Evolutionary conservation across 1,139 yeast species (phyloP), one percentile per base, ranked within the genome.

Genomic region (Geotrichum klebahnii): DNA sequence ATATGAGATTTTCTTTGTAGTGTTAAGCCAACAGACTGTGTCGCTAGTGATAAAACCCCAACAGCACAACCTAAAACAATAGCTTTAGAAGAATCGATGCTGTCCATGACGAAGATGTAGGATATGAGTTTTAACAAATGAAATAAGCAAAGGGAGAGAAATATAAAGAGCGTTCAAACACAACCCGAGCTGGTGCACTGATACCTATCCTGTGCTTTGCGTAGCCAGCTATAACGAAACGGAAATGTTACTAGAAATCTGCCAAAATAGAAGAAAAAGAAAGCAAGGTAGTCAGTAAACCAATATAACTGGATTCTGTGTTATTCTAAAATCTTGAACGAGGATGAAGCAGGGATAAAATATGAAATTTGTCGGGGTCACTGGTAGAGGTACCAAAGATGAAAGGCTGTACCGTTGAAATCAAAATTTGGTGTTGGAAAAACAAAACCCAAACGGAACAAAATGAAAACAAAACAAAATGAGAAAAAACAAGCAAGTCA

Each of bases 21-120:
- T 1, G 95, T 85, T 39, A 87, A 77, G 0, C 96, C 96, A 16
- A 87, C 70, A 2, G 95, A 83, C 67, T 88, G 96, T 32, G 83
- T 75, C 1, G 90, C 90, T 2, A 94, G 82, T 2, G 95, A 84
- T 14, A 83, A 61, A 17, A 88, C 78, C 5, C 94, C 96, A 33
- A 84, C 90, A 4, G 76, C 61, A 60, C 90, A 82, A 12, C 96
- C 96, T 10, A 74, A 50, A 8, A 68, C 60, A 50, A 72, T 32
- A 9, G 52, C 46, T 24, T 44, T 44, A 4, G 48, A 26, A 9
- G 52, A 49, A 39, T 44, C 43, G n/a, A 38, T 34, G n/a, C 34
- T 34, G 36, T 19, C 29, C 52, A 49, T 49, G 12, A 17, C 33
- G 22, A 43, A n/a, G 28, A 19, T 17, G 19, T 20, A 20, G n/a